A percentile compares a stretch with the other conserved stretches of the same genome.
Evolutionary conservation across 257 asterid genomes (phyloP).

Genomic region (Apocynum venetum): DNA sequence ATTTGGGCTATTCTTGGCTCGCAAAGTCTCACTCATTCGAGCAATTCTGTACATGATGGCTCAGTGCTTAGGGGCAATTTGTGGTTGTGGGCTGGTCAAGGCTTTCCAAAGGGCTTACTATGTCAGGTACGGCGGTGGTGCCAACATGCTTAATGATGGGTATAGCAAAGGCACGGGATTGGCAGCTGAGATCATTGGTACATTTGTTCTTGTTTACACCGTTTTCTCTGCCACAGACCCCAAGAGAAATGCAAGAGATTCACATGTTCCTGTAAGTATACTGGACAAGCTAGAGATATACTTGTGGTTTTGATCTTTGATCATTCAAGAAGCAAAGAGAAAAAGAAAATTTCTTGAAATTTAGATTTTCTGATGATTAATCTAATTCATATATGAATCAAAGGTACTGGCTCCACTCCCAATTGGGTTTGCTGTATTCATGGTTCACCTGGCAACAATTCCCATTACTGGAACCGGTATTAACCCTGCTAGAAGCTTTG

Average conservation of each 20-base stretch:
- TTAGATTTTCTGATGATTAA: background rate
- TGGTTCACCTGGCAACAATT: conserved; percentile 82
- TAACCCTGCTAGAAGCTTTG: conserved; percentile 72
- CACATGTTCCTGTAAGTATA: conserved; percentile 65
- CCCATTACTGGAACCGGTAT: conserved; percentile 74
- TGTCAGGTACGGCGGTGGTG: conserved; percentile 53
- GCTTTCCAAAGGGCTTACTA: conserved; percentile 57
- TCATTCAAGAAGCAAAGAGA: background rate
- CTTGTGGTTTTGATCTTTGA: background rate
- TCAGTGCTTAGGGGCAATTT: conserved; percentile 69
- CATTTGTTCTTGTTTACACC: conserved; percentile 65
- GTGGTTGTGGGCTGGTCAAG: conserved; percentile 69
- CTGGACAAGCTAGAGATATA: too few species aligned
- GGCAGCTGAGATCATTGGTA: conserved; percentile 73
- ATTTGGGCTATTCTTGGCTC: conserved; percentile 56
- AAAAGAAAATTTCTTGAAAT: background rate
- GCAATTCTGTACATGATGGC: conserved; percentile 61
- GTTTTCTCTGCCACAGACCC: conserved; percentile 81
- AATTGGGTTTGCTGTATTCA: conserved; percentile 70
- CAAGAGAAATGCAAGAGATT: conserved; percentile 67
- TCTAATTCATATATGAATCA: background rate
- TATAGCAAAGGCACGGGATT: conserved; percentile 65
- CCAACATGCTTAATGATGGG: conserved; percentile 41
- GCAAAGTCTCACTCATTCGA: conserved; percentile 59
- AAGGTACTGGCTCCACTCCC: conserved; percentile 86